These are phyloP conservation scores for Phaseolus lunatus DNA, from an alignment of 306 rosid genomes.

Conservation along the genomic window DNA sequence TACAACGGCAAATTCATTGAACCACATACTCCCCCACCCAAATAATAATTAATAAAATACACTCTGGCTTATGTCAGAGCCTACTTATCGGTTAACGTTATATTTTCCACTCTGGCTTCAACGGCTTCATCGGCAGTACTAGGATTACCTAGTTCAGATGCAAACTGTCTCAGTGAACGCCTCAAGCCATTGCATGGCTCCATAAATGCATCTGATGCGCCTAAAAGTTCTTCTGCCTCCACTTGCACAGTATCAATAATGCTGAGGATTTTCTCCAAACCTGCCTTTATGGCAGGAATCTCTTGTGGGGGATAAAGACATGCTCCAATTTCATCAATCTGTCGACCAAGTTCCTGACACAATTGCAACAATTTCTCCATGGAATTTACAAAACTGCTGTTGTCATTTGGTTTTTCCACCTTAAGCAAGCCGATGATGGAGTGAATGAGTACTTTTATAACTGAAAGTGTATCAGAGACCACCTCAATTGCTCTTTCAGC, in stretches of 20 bases:
- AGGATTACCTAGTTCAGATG: constrained; percentile 51
- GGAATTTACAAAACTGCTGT: constrained; percentile 58
- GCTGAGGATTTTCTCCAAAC: constrained; percentile 63
- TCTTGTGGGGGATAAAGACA: constrained; percentile 95
- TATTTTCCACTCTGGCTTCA: constrained; percentile 57
- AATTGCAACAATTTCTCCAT: constrained; percentile 80
- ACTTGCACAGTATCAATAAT: constrained; percentile 58
- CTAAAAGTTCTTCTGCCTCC: constrained; percentile 57
- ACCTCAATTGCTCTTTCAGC: constrained; percentile 62
- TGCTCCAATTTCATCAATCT: constrained; percentile 92
- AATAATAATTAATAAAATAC: background rate
- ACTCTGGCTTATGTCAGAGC: background rate
- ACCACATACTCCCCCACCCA: background rate
- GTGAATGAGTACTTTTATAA: constrained; percentile 82
- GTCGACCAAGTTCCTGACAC: constrained; percentile 67
- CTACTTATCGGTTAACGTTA: constrained; percentile 54
- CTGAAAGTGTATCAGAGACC: constrained; percentile 66
- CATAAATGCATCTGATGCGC: constrained; percentile 63
- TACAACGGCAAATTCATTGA: constrained; percentile 29
- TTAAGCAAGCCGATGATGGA: constrained; percentile 74
- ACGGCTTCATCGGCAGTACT: constrained; percentile 49
- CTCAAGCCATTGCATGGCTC: constrained; percentile 64
- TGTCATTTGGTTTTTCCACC: constrained; percentile 64
- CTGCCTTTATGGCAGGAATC: constrained; percentile 55
- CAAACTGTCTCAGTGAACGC: constrained; percentile 59